These are phyloP conservation scores for Alnus glutinosa DNA, from an alignment of 306 rosid genomes.

Conservation along the genomic window DNA sequence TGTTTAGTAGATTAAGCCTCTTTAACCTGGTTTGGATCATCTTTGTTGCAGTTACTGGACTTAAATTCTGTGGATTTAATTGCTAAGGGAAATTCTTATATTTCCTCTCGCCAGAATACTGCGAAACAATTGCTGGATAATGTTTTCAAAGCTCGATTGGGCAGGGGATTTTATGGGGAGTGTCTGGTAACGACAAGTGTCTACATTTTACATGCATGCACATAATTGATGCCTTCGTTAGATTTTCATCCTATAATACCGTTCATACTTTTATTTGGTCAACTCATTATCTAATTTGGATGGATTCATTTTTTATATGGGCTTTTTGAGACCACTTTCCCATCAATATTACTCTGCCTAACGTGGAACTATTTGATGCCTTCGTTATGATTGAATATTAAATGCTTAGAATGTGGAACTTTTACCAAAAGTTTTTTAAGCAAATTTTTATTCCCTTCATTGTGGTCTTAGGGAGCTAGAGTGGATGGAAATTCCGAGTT, in stretches of 20 bases:
- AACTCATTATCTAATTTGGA: background rate
- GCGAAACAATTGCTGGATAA: constrained; percentile 61
- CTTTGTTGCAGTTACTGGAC: constrained; percentile 62
- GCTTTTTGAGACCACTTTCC: background rate
- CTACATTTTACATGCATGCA: too few species aligned
- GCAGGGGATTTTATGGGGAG: constrained; percentile 91
- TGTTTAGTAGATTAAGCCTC: constrained; percentile 19
- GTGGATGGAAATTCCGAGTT: constrained; percentile 68
- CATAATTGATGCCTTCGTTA: too few species aligned
- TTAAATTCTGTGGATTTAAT: constrained; percentile 55
- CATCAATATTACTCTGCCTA: background rate
- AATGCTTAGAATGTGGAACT: constrained; percentile 3
- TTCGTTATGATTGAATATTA: background rate
- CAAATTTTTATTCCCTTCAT: constrained; percentile 21
- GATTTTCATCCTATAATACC: background rate
- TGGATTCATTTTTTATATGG: background rate
- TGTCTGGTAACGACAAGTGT: constrained; percentile 59
- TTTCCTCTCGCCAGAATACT: constrained; percentile 51
- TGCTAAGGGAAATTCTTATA: constrained; percentile 50
- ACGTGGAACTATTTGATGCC: background rate
- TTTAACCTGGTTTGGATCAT: constrained; percentile 23
- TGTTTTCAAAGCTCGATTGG: constrained; percentile 66
- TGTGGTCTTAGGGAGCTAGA: constrained; percentile 63
- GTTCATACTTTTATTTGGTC: background rate
- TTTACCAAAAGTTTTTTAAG: constrained; percentile 10